Evolutionary conservation across 78 protist species (phyloP).

Genomic region (Dictyostelium firmibasis): DNA sequence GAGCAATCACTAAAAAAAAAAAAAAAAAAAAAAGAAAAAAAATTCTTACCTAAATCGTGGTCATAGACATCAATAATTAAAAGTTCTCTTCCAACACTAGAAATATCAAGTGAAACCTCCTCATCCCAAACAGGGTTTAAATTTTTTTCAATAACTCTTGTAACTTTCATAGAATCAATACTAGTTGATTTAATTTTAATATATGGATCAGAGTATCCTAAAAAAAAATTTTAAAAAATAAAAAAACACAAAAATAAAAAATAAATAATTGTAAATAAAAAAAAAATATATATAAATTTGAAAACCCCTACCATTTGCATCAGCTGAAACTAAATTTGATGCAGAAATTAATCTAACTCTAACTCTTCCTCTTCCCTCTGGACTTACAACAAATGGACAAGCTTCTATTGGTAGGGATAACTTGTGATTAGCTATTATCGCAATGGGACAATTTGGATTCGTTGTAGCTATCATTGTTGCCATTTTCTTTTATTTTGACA

Average conservation of each 20-base stretch:
- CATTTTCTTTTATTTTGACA: too few relatives aligned
- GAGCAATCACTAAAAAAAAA: background rate
- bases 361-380: background rate
- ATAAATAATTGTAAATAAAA: background rate
- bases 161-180: background rate
- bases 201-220: conserved; percentile 7
- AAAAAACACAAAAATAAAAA: background rate
- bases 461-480: background rate
- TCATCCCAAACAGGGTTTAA: conserved; percentile 14
- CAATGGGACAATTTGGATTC: background rate
- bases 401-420: background rate
- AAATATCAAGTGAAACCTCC: background rate
- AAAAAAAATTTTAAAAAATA: too few relatives aligned
- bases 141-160: background rate
- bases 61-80: conserved; percentile 3
- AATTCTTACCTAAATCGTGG: background rate
- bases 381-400: background rate
- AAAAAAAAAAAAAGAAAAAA: background rate
- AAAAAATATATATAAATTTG: background rate
- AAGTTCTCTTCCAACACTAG: background rate
- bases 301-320: conserved; percentile 29
- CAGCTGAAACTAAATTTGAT: conserved; percentile 16
- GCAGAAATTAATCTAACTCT: conserved; percentile 28
- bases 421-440: background rate
- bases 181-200: background rate